These are phyloP conservation scores for Pseudogymnoascus sp. DNA, from an alignment of 2,329 filamentous ascomycete genomes.

Conservation along the genomic window DNA sequence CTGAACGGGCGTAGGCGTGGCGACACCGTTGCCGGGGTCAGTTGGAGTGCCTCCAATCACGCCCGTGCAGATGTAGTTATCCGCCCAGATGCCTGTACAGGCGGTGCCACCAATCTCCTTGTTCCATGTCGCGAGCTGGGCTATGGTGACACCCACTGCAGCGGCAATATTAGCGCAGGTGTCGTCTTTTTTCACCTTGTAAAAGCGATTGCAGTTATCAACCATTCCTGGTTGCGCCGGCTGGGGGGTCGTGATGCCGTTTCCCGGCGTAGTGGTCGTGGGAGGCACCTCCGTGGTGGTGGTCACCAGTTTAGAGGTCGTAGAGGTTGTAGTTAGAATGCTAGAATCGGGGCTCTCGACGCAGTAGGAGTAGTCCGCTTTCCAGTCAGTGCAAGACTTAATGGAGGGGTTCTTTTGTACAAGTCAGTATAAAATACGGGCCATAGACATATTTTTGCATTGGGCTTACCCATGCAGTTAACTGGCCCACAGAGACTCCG, in stretches of 20 bases:
- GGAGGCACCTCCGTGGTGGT: neutral
- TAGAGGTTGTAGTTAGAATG: no score
- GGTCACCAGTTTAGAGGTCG: no score
- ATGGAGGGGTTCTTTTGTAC: constrained; percentile 7
- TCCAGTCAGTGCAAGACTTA: constrained; percentile 11
- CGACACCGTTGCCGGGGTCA: neutral
- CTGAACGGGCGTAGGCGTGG: constrained; percentile 12
- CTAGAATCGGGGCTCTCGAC: neutral
- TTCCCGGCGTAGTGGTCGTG: constrained; percentile 4
- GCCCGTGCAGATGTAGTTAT: constrained; percentile 21
- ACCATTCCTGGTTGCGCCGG: constrained; percentile 18
- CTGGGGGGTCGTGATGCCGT: constrained; percentile 6
- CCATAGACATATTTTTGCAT: neutral
- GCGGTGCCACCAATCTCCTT: constrained; percentile 22
- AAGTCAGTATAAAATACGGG: neutral
- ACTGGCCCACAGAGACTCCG: neutral
- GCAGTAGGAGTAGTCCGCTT: constrained; percentile 1
- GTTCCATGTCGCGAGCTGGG: constrained; percentile 28
- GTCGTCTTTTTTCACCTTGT: constrained; percentile 20
- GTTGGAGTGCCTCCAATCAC: constrained; percentile 9
- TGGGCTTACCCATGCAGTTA: neutral
- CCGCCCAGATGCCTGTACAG: constrained; percentile 23
- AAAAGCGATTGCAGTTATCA: constrained; percentile 22
- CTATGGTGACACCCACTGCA: constrained; percentile 18
- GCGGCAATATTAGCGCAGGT: constrained; percentile 17